phyloP scores from a whole-genome alignment of 441 rosid genomes.

The Gossypium gossypioides region DNA sequence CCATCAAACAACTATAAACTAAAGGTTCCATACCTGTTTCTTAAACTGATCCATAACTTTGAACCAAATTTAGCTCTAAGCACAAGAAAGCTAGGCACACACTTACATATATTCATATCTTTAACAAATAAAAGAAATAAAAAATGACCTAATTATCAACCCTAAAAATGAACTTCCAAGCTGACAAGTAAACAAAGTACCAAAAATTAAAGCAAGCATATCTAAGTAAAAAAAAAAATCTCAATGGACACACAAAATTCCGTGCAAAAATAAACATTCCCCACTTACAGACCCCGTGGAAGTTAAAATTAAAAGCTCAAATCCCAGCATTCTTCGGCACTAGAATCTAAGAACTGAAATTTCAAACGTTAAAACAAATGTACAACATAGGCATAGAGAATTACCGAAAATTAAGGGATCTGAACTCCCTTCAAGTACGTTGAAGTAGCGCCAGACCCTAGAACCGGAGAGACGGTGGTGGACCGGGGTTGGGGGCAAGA shows the following conservation, averaged over 20 bases:
- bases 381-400: not conserved
- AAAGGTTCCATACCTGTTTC: not conserved
- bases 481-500: not conserved
- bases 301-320: conserved; percentile 2
- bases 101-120: not conserved
- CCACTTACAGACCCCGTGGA: not conserved
- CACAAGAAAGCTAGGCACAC: not conserved
- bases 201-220: not conserved
- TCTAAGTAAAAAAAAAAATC: not conserved
- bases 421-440: conserved; percentile 10
- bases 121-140: not conserved
- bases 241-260: not conserved
- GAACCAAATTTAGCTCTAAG: not conserved
- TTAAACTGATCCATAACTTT: not conserved
- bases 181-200: not conserved
- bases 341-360: not conserved
- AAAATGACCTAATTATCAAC: conserved; percentile 5
- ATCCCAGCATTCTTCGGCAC: not conserved
- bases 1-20: not conserved
- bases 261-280: not conserved
- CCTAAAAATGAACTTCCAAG: conserved; percentile 6
- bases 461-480: conserved; percentile 16
- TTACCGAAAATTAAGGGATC: conserved; percentile 23
- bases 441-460: not conserved
- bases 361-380: not conserved